These are phyloP conservation scores for Neopestalotiopsis sp. DNA, from an alignment of 2,329 filamentous ascomycete species.

Conservation along the genomic window DNA sequence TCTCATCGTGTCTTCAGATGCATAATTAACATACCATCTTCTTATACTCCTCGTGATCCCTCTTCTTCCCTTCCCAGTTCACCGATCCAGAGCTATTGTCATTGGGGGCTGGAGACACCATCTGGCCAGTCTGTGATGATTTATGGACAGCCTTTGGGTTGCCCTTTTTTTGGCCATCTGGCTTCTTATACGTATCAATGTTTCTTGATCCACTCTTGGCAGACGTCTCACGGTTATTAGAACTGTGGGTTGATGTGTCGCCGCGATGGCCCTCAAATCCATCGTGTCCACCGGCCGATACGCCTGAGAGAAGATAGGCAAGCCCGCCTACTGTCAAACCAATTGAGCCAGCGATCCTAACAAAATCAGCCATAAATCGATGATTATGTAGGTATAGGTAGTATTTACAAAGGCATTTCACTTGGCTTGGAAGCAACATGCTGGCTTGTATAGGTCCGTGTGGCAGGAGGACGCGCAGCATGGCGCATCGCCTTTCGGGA, in stretches of 20 bases:
- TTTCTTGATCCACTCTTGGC: neutral
- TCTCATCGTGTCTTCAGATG: neutral
- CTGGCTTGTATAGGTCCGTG: conserved; percentile 23
- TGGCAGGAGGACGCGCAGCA: conserved; percentile 15
- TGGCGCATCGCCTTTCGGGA: conserved; percentile 17
- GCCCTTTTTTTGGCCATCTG: conserved; percentile 10
- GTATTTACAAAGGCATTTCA: conserved; percentile 35
- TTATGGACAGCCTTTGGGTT: conserved; percentile 8
- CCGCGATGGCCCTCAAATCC: conserved; percentile 9
- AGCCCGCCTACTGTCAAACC: conserved; percentile 26
- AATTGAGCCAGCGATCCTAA: conserved; percentile 30
- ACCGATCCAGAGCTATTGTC: conserved; percentile 25
- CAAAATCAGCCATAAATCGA: conserved; percentile 4
- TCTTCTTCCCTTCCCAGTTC: conserved; percentile 28
- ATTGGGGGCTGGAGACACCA: conserved; percentile 23
- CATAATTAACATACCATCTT: conserved; percentile 21
- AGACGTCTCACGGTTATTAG: neutral
- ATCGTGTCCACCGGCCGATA: neutral
- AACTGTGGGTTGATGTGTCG: neutral
- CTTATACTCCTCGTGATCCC: conserved; percentile 28
- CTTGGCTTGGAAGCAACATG: conserved; percentile 25
- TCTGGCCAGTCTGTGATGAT: conserved; percentile 21
- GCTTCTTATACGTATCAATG: neutral
- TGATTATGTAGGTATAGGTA: too few relatives aligned
- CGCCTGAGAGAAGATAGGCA: conserved; percentile 24